Conservation (phyloP, 805 yeast genomes). For the Teunomyces stri region DNA sequence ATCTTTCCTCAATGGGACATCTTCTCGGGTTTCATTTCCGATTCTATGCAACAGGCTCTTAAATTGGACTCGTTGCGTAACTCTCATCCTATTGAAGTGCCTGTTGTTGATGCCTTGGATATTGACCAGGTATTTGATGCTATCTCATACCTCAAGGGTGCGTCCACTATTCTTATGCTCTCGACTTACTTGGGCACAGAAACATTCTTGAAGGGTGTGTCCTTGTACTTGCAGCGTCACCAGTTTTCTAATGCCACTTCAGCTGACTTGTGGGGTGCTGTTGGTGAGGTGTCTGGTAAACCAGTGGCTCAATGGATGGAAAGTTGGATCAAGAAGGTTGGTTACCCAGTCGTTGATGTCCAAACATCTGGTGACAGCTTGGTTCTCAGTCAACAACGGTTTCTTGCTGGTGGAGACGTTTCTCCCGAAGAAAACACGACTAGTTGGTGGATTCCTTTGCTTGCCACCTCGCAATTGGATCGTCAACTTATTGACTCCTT, state of each 20-base stretch:
- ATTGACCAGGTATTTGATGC: slow-evolving; percentile 81
- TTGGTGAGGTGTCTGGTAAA: slow-evolving; percentile 60
- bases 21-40: slow-evolving; percentile 54
- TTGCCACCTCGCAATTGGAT: slow-evolving; percentile 17
- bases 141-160: slow-evolving; percentile 80
- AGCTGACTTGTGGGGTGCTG: slow-evolving; percentile 67
- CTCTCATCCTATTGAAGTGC: slow-evolving; percentile 82
- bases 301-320: slow-evolving; percentile 61
- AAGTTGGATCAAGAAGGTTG: slow-evolving; percentile 70
- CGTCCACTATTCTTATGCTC: slow-evolving; percentile 74
- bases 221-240: slow-evolving; percentile 61
- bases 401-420: slow-evolving; percentile 61
- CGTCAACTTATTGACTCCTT: slow-evolving; percentile 20
- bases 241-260: slow-evolving; percentile 72
- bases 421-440: slow-evolving; percentile 54
- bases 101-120: slow-evolving; percentile 74
- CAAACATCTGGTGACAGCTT: slow-evolving; percentile 33
- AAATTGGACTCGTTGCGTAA: slow-evolving; percentile 55
- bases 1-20: slow-evolving; percentile 82
- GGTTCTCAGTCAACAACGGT: slow-evolving; percentile 55
- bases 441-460: slow-evolving; percentile 60
- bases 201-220: slow-evolving; percentile 68
- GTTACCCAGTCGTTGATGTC: slow-evolving; percentile 68
- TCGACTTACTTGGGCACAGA: slow-evolving; percentile 69
- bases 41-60: slow-evolving; percentile 50